Conservation (phyloP, 2,329 filamentous ascomycete genomes). For the Cadophora sp. region DNA sequence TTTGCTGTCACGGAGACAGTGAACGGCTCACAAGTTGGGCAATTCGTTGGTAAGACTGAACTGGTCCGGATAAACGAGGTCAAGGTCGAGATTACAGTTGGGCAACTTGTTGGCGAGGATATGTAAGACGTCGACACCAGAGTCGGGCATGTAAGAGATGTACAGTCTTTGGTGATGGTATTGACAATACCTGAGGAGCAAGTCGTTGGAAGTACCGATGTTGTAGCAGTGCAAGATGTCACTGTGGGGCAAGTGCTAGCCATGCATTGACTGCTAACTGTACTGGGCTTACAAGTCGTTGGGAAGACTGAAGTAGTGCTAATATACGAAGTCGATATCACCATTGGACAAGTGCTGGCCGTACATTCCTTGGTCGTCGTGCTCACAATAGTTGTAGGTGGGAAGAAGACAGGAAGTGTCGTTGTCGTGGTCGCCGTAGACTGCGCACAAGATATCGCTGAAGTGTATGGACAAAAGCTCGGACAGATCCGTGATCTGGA, state of each 20-base stretch:
- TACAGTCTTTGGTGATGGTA: constrained; percentile 13
- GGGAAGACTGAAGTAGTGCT: constrained; percentile 10
- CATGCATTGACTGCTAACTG: background rate
- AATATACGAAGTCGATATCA: background rate
- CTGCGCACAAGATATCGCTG: constrained; percentile 16
- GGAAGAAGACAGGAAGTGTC: constrained; percentile 18
- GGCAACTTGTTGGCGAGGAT: background rate
- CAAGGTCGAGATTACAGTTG: background rate
- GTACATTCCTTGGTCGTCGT: constrained; percentile 8
- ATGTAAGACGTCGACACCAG: background rate
- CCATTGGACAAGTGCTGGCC: constrained; percentile 1
- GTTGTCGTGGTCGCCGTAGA: constrained; percentile 9
- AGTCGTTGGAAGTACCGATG: constrained; percentile 2
- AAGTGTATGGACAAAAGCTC: constrained; percentile 25
- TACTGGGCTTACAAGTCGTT: background rate
- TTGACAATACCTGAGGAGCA: background rate
- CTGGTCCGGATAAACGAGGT: constrained; percentile 8
- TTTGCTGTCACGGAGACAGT: constrained; percentile 14
- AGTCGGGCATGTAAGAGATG: constrained; percentile 15
- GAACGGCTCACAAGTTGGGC: background rate
- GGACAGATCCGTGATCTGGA: constrained; percentile 24
- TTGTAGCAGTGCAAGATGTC: background rate
- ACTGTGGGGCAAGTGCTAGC: background rate
- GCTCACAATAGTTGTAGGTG: constrained; percentile 6
- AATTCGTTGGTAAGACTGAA: constrained; percentile 17